Conservation (phyloP, 23 red algal genomes). For the Gracilaria vermiculophylla region DNA sequence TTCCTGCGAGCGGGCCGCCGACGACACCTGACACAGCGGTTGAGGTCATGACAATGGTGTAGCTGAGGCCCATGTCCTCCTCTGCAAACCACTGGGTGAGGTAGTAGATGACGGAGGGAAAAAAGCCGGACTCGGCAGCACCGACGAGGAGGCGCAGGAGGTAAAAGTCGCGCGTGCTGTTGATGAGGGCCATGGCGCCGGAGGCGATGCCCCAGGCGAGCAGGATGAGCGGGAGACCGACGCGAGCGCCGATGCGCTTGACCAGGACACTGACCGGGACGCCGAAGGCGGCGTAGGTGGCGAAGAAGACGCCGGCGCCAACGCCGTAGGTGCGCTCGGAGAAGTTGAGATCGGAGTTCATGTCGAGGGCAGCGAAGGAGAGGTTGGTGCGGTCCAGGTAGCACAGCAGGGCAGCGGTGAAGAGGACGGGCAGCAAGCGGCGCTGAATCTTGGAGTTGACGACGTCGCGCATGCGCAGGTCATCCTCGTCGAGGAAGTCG, state of each 20-base stretch:
- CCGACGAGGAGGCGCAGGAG: constrained; percentile 55
- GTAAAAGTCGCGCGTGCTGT: constrained; percentile 54
- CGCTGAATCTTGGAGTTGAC: constrained; percentile 60
- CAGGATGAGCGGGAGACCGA: constrained; percentile 48
- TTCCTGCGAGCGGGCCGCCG: constrained; percentile 55
- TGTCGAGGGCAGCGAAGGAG: constrained; percentile 65
- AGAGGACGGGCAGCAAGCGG: constrained; percentile 53
- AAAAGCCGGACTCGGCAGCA: constrained; percentile 65
- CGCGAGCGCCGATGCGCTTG: constrained; percentile 56
- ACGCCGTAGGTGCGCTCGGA: constrained; percentile 57
- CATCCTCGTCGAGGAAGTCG: constrained; percentile 32
- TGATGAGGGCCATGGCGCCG: constrained; percentile 64
- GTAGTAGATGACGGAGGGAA: constrained; percentile 73
- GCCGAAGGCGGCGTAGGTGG: constrained; percentile 63
- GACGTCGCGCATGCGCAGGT: constrained; percentile 31
- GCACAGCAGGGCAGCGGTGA: constrained; percentile 63
- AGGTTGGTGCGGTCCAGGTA: constrained; percentile 74
- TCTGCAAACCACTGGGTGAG: constrained; percentile 67
- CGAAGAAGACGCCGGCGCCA: constrained; percentile 66
- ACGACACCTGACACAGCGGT: constrained; percentile 64
- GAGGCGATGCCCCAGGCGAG: constrained; percentile 66
- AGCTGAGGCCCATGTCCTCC: constrained; percentile 72
- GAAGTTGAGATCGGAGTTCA: constrained; percentile 62
- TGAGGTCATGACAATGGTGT: constrained; percentile 74
- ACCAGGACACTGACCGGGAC: constrained; percentile 44